Base-by-base conservation (phyloP, 805 yeast genomes). In the Candida silvatica region DNA sequence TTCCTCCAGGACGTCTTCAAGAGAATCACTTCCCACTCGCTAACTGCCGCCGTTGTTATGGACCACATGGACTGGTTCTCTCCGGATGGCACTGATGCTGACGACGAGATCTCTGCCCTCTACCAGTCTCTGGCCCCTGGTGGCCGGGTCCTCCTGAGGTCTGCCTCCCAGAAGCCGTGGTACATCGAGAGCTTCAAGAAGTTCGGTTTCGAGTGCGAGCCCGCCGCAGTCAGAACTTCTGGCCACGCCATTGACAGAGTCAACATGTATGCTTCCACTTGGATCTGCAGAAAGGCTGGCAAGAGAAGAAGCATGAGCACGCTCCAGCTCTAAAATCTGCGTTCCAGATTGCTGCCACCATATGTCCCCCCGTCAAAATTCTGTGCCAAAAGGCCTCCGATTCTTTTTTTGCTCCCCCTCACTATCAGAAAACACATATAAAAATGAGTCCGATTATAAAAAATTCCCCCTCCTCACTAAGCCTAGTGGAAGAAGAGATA, bases 51-150 rank as follows among this genome's bases (percentile, higher is more conserved):
- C 22, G 72, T 83, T 28, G 80, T 83, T 36, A 83, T 83, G 94
- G 94, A 83, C 56, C 94, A 83, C 56, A 81, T 84, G 92, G 94
- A 84, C 58, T 83, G 94, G 94, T 83, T 83, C 51, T 77, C 78
- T 45, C 78, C 83, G 25, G 52, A 64, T 12, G 80, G 79, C 6
- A 48, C 49, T 3, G 87, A 80, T 16, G 88, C 85, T 9, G 59
- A 67, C 31, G 65, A 67, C 29, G 94, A 84, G 54, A 76, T 84
- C 43, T 52, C 64, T 23, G 83, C 85, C 0, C 62, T 84, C 30
- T 66, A 67, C 51, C 64, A 67, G 33, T 80, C 87, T 15, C 63
- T 83, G 34, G 69, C 71, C 8, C 67, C 69, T 19, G 77, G 77
- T 22, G 94, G 94, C 11, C 67, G 86, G 38, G 92, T 82, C 4